Conservation (phyloP, 2,329 filamentous ascomycete species). For the Pyricularia pennisetigena region DNA sequence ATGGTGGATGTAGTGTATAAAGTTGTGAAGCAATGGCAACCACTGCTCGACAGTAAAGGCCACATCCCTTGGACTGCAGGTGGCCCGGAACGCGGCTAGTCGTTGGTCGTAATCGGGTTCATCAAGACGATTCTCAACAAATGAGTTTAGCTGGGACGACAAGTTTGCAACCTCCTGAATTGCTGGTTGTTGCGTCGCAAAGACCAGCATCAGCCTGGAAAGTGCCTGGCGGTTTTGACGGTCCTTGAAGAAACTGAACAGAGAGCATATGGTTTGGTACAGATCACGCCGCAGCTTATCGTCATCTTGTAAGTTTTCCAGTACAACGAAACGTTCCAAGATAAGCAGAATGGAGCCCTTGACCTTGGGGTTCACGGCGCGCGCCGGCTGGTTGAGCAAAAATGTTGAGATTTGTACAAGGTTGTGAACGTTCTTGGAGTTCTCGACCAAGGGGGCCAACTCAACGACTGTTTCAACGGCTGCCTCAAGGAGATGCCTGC, state of each 20-base stretch:
- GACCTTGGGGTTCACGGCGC: conserved; percentile 69
- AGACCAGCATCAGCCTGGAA: conserved; percentile 60
- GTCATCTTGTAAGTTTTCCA: conserved; percentile 48
- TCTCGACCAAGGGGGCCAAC: conserved; percentile 59
- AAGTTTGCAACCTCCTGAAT: conserved; percentile 56
- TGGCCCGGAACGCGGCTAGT: conserved; percentile 62
- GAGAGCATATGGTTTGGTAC: conserved; percentile 64
- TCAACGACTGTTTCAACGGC: conserved; percentile 73
- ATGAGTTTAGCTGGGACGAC: conserved; percentile 75
- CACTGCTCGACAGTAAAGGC: conserved; percentile 64
- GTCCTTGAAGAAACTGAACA: conserved; percentile 90
- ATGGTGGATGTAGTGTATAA: conserved; percentile 77
- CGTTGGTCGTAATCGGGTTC: conserved; percentile 83
- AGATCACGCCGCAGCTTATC: conserved; percentile 51
- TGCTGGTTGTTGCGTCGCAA: conserved; percentile 54
- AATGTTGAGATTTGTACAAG: conserved; percentile 73
- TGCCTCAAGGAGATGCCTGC: conserved; percentile 67
- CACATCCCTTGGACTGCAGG: conserved; percentile 52
- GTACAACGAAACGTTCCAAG: conserved; percentile 67
- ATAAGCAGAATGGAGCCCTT: conserved; percentile 76
- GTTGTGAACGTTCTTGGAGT: conserved; percentile 60
- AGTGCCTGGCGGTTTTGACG: conserved; percentile 64
- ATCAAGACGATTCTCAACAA: conserved; percentile 60
- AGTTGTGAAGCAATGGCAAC: conserved; percentile 80
- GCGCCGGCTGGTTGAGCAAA: conserved; percentile 75